Evolutionary conservation across 306 rosid genomes (phyloP).

Genomic region (Prosopis cineraria): DNA sequence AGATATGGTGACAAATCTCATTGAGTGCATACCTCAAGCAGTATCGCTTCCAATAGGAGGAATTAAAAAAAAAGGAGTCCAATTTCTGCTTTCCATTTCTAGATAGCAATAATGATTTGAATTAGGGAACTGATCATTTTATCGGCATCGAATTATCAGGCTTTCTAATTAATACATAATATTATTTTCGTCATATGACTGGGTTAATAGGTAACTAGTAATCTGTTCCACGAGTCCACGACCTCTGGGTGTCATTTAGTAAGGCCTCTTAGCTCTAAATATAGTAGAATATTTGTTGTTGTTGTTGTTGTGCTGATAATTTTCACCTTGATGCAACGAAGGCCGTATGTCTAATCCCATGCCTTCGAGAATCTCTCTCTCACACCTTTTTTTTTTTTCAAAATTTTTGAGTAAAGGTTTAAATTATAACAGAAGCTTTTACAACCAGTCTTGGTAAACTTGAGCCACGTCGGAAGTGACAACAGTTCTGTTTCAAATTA

Average conservation of each 20-base stretch:
- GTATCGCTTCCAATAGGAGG: too few relatives aligned
- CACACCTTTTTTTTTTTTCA: neutral
- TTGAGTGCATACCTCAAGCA: too few relatives aligned
- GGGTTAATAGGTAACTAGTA: neutral
- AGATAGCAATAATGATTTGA: neutral
- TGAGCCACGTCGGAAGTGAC: neutral
- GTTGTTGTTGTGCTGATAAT: neutral
- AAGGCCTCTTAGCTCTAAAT: neutral
- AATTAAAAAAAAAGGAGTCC: too few relatives aligned
- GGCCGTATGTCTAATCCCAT: neutral
- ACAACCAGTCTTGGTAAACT: neutral
- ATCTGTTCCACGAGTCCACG: conserved; percentile 14
- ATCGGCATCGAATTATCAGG: neutral
- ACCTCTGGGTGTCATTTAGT: neutral
- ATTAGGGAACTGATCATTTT: neutral
- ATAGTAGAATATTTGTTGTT: neutral
- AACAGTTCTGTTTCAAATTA: neutral
- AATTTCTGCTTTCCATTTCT: neutral
- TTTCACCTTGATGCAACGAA: neutral
- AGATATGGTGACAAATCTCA: too few relatives aligned
- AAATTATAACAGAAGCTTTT: neutral
- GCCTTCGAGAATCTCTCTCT: neutral
- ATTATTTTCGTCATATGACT: neutral
- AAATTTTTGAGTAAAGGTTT: neutral
- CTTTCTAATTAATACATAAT: neutral